These are phyloP conservation scores for Dryadomyces sulphureus DNA, from an alignment of 2,329 filamentous ascomycete species.

Conservation along the genomic window DNA sequence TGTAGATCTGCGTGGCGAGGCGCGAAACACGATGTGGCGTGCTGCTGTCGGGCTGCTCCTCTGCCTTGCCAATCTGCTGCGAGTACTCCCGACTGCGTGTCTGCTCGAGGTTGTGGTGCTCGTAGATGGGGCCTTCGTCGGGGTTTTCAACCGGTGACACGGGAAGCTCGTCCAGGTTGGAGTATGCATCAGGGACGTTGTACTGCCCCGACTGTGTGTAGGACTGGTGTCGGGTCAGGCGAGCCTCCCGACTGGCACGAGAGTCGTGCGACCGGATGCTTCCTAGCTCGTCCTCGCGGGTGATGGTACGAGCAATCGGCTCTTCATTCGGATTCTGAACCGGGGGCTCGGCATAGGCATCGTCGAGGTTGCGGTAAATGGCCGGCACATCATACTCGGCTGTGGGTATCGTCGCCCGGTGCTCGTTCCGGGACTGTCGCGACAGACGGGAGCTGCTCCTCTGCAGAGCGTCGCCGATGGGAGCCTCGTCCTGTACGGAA, in stretches of 20 bases:
- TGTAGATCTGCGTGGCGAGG: constrained; percentile 47
- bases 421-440: background rate
- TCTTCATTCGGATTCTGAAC: constrained; percentile 5
- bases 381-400: constrained; percentile 15
- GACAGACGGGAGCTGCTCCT: background rate
- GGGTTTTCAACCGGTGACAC: constrained; percentile 20
- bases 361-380: constrained; percentile 13
- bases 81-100: constrained; percentile 11
- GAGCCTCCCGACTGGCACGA: background rate
- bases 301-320: background rate
- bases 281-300: background rate
- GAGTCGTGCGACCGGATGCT: background rate
- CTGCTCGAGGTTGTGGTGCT: constrained; percentile 25
- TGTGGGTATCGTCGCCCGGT: constrained; percentile 2
- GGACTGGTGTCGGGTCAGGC: background rate
- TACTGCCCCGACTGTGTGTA: constrained; percentile 12
- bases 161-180: constrained; percentile 27
- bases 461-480: background rate
- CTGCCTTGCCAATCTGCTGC: background rate
- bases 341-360: constrained; percentile 9
- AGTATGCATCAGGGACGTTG: constrained; percentile 23
- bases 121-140: constrained; percentile 20
- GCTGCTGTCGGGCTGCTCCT: constrained; percentile 1
- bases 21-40: constrained; percentile 24
- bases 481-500: background rate